Percentiles rank a stretch among this genome's conserved stretches.
Conservation (phyloP, 345 rosid genomes). For the Nephelium lappaceum region DNA sequence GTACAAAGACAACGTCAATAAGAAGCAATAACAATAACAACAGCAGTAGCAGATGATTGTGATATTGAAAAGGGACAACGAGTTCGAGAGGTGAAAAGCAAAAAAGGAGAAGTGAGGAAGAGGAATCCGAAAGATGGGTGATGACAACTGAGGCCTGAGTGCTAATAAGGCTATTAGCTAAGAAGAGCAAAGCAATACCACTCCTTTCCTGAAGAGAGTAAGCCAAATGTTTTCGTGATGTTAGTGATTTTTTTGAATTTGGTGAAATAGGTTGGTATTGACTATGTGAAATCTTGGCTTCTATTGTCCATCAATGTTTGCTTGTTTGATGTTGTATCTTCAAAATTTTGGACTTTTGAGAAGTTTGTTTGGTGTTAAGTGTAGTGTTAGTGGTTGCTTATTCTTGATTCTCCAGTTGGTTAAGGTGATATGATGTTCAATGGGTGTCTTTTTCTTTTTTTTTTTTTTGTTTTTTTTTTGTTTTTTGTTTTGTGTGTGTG, state of each 20-base stretch:
- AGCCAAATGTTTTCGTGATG: background rate
- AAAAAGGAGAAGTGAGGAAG: conserved; percentile 30
- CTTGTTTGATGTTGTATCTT: background rate
- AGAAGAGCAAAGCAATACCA: conserved; percentile 87
- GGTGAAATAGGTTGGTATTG: background rate
- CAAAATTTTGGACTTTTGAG: background rate
- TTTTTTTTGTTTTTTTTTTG: no score
- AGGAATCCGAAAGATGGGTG: conserved; percentile 54
- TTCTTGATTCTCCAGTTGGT: background rate
- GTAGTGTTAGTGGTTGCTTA: background rate
- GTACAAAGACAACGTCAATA: conserved; percentile 8
- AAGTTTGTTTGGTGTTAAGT: background rate
- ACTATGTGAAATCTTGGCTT: background rate
- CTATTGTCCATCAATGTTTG: background rate
- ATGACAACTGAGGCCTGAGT: conserved; percentile 68
- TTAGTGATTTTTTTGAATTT: background rate
- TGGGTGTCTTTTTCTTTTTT: no score
- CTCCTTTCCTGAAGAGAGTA: conserved; percentile 90
- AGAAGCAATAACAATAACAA: background rate
- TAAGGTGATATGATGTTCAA: background rate
- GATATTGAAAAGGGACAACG: conserved; percentile 35
- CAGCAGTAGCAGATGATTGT: conserved; percentile 32
- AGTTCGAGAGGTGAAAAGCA: conserved; percentile 19
- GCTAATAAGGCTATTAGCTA: conserved; percentile 73
- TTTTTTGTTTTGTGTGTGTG: no score